These are phyloP conservation scores for Clonostachys rosea DNA, from an alignment of 2,329 filamentous ascomycete genomes.

Conservation along the genomic window DNA sequence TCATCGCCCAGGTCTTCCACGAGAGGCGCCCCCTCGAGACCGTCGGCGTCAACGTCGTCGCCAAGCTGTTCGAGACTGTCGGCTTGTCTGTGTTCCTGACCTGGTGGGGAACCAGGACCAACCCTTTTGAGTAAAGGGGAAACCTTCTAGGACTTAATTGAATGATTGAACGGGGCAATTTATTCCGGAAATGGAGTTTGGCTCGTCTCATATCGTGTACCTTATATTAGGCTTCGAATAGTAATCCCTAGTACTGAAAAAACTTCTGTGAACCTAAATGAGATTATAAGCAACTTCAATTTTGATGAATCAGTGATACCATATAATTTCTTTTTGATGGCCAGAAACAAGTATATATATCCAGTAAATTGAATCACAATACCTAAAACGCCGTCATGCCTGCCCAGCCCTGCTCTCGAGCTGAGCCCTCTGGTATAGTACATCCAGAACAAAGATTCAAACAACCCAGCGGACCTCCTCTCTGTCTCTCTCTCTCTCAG, in stretches of 20 bases:
- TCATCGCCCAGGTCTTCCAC: constrained; percentile 78
- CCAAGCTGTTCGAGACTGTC: constrained; percentile 88
- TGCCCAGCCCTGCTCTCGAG: constrained; percentile 15
- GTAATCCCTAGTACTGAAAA: too few species aligned
- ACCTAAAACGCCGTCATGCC: constrained; percentile 32
- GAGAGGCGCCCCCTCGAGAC: constrained; percentile 93
- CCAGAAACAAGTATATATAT: too few species aligned
- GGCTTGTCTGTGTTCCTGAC: constrained; percentile 89
- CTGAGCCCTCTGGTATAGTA: constrained; percentile 25
- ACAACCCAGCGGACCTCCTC: constrained; percentile 1
- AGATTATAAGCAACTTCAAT: too few species aligned
- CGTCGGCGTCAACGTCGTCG: constrained; percentile 77
- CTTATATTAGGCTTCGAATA: too few species aligned
- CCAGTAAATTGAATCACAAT: constrained; percentile 4
- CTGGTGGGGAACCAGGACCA: constrained; percentile 96
- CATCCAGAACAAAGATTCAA: constrained; percentile 22
- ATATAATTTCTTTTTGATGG: too few species aligned
- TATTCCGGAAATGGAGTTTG: too few species aligned
- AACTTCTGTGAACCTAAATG: too few species aligned
- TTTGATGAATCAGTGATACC: too few species aligned
- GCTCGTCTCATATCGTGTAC: too few species aligned
- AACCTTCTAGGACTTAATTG: too few species aligned
- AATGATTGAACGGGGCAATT: too few species aligned
- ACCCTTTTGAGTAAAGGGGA: constrained; percentile 71
- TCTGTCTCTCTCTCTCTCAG: background rate